These are phyloP conservation scores for Albifimbria verrucaria DNA, from an alignment of 2,329 filamentous ascomycete species.

Conservation along the genomic window DNA sequence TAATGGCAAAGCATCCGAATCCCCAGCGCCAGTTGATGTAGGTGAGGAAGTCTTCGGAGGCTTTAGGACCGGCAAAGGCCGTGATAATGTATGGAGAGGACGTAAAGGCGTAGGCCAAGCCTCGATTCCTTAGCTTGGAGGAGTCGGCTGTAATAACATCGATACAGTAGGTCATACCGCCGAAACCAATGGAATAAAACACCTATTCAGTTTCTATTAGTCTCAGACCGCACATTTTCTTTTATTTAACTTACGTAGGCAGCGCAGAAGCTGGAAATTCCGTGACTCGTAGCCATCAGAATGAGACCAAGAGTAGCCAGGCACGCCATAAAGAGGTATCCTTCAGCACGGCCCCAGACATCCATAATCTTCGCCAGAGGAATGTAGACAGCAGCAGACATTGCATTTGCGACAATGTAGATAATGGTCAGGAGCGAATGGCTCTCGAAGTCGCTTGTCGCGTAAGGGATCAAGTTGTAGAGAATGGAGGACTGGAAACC, in stretches of 20 bases:
- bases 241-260: constrained; percentile 33
- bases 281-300: constrained; percentile 57
- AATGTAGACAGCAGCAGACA: constrained; percentile 58
- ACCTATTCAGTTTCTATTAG: constrained; percentile 31
- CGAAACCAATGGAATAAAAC: constrained; percentile 60
- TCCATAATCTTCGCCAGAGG: constrained; percentile 61
- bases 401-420: constrained; percentile 48
- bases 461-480: constrained; percentile 39
- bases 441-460: constrained; percentile 47
- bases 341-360: constrained; percentile 60
- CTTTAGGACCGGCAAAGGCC: constrained; percentile 32
- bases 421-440: constrained; percentile 54
- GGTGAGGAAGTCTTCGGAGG: constrained; percentile 18
- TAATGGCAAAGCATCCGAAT: constrained; percentile 57
- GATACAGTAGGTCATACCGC: constrained; percentile 59
- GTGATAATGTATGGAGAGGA: constrained; percentile 44
- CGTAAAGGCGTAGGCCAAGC: constrained; percentile 35
- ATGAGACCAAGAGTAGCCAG: constrained; percentile 51
- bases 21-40: constrained; percentile 27
- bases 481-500: constrained; percentile 43
- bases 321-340: constrained; percentile 50
- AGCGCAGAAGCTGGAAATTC: constrained; percentile 42
- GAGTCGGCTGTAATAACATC: constrained; percentile 66
- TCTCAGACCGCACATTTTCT: background rate
- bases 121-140: constrained; percentile 38